Conservation (phyloP, 2,329 filamentous ascomycete species). For the Fusarium globosum region DNA sequence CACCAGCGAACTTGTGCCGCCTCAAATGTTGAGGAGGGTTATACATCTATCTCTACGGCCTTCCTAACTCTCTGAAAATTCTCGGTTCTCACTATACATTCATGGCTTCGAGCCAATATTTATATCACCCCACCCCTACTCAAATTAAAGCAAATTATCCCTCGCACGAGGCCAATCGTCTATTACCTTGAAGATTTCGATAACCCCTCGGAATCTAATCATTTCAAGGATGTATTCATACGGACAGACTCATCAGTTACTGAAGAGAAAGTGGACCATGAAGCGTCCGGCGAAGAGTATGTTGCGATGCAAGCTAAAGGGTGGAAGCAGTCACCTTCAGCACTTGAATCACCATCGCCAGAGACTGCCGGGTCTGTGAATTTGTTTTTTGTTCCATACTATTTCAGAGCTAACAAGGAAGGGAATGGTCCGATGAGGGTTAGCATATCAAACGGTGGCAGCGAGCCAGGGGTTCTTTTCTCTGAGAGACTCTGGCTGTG, state of each 20-base stretch:
- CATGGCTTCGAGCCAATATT: constrained; percentile 60
- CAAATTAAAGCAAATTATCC: constrained; percentile 62
- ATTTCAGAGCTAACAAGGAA: constrained; percentile 20
- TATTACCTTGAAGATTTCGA: constrained; percentile 71
- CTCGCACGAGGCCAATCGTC: constrained; percentile 65
- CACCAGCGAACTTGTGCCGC: constrained; percentile 38
- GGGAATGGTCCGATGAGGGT: constrained; percentile 35
- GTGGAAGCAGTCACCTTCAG: constrained; percentile 8
- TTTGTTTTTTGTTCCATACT: constrained; percentile 19
- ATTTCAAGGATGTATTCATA: constrained; percentile 59
- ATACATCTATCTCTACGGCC: constrained; percentile 58
- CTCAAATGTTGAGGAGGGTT: constrained; percentile 56
- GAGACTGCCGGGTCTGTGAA: background rate
- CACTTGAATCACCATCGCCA: background rate
- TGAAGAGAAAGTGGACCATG: constrained; percentile 12
- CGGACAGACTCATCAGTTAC: background rate
- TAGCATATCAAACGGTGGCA: constrained; percentile 20
- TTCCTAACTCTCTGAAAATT: constrained; percentile 53
- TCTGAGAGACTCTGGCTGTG: constrained; percentile 5
- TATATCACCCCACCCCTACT: constrained; percentile 64
- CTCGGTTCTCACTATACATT: constrained; percentile 51
- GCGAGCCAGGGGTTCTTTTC: constrained; percentile 7
- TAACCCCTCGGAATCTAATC: constrained; percentile 64
- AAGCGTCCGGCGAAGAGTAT: constrained; percentile 14
- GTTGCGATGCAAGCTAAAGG: constrained; percentile 14